phyloP scores from a whole-genome alignment of 106 monocot species.

The Dendrobium catenatum region DNA sequence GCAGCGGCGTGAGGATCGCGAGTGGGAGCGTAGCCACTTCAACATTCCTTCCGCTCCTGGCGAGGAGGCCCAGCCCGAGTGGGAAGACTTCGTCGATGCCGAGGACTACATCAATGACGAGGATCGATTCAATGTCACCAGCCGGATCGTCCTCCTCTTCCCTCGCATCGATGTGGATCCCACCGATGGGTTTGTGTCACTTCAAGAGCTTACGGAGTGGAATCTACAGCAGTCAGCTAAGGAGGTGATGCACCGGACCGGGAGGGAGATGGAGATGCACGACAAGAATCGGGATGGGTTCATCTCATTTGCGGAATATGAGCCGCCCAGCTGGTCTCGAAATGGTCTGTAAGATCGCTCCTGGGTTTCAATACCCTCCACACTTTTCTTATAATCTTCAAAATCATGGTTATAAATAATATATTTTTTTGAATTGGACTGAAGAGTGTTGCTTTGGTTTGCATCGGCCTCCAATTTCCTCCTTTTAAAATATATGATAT shows the following conservation, averaged over 20 bases:
- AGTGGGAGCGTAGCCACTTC: slow-evolving; percentile 72
- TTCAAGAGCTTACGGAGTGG: slow-evolving; percentile 72
- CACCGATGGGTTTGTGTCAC: slow-evolving; percentile 46
- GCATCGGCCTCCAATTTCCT: background rate
- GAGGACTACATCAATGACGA: slow-evolving; percentile 91
- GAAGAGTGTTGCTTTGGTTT: background rate
- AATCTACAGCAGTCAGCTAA: slow-evolving; percentile 49
- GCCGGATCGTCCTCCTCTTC: slow-evolving; percentile 56
- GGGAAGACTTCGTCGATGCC: slow-evolving; percentile 84
- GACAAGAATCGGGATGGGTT: slow-evolving; percentile 82
- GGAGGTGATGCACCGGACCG: slow-evolving; percentile 64
- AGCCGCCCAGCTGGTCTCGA: slow-evolving; percentile 46
- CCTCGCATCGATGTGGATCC: slow-evolving; percentile 67
- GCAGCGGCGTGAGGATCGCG: slow-evolving; percentile 49
- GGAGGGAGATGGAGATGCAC: slow-evolving; percentile 71
- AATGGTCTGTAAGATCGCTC: slow-evolving; percentile 1
- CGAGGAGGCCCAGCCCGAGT: slow-evolving; percentile 71
- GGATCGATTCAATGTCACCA: slow-evolving; percentile 69
- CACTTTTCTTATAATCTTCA: no score
- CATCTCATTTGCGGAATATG: slow-evolving; percentile 66
- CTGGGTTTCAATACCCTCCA: background rate
- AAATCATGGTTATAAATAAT: background rate
- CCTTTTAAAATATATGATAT: background rate
- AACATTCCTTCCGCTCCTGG: slow-evolving; percentile 36
- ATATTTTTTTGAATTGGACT: background rate